Evolutionary conservation across 169 alveolate species (phyloP), one percentile per base, ranked within the genome.

Genomic region (Plasmodium knowlesi): DNA sequence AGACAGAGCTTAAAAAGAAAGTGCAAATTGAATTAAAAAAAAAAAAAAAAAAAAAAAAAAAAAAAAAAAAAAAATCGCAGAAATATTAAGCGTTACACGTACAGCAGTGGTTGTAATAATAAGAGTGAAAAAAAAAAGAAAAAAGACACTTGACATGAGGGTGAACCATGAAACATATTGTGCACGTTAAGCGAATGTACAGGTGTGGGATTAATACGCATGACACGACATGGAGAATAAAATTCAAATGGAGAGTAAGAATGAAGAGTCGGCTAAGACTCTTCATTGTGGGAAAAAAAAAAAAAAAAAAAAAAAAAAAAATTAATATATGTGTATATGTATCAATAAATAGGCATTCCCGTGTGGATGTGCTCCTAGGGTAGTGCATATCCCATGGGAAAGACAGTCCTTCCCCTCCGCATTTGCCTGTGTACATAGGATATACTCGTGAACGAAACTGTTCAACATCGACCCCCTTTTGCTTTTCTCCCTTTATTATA

Each of bases 231-330:
- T 9, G 1, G 54, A 16, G 41, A 22, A 46, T n/a, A 73, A 39
- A 70, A 19, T 30, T 70, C 34, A 84, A 84, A 34, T 12, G 28
- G n/a, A n/a, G n/a, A n/a, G n/a, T n/a, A 22, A 25, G 37, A 6
- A 84, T 9, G 84, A 43, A 73, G 54, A 74, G 78, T 37, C 57
- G 28, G 28, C 57, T 73, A 84, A 73, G 84, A 73, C 37, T 73
- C 84, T 72, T 84, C 34, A 71, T 82, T 1, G 39, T 80, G 34
- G 32, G n/a, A 32, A 32, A 32, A 32, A 32, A 32, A 43, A 39
- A 39, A 84, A 34, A 39, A 84, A 39, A 72, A 84, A 84, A 84
- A 71, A 70, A 37, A 84, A 39, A 73, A 84, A 61, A 84, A 84
- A 84, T 28, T 73, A 50, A 74, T 76, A 50, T 73, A 85, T 53